Conservation (phyloP, 1,139 yeast species). For the Pichia sp. region DNA sequence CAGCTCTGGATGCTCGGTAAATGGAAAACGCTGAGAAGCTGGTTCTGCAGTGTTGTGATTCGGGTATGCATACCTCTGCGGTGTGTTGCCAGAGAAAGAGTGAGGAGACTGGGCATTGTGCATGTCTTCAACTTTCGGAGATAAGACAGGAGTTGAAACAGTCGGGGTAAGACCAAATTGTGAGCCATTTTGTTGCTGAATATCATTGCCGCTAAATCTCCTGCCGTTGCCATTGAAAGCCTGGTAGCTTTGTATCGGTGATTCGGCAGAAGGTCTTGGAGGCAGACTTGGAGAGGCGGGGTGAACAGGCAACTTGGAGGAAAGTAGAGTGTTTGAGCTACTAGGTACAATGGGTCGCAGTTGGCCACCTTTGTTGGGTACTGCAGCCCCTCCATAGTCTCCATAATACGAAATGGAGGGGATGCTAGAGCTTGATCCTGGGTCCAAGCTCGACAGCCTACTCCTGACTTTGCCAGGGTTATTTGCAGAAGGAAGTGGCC, state of each 20-base stretch:
- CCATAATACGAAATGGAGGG: background rate
- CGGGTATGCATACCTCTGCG: background rate
- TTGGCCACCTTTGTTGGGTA: background rate
- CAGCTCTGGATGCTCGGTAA: background rate
- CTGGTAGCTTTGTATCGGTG: background rate
- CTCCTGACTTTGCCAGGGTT: constrained; percentile 4
- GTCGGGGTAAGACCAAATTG: background rate
- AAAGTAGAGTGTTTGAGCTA: background rate
- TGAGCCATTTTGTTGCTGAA: background rate
- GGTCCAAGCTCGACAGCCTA: constrained; percentile 10
- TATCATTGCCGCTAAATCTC: background rate
- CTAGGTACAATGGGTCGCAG: background rate
- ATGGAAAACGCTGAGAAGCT: background rate
- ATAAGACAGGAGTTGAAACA: background rate
- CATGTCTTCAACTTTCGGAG: background rate
- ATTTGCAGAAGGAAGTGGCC: constrained; percentile 5
- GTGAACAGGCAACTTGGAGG: background rate
- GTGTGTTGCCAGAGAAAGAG: background rate
- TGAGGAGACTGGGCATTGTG: background rate
- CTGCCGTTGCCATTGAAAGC: background rate
- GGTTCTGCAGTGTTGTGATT: background rate
- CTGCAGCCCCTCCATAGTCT: background rate
- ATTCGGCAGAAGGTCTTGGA: background rate
- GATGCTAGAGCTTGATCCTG: constrained; percentile 11
- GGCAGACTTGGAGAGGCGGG: background rate